Evolutionary conservation across 768 basidiomycete genomes (phyloP), one percentile per base, ranked within the genome.

Genomic region (Boletus pseudo-olivaceus): DNA sequence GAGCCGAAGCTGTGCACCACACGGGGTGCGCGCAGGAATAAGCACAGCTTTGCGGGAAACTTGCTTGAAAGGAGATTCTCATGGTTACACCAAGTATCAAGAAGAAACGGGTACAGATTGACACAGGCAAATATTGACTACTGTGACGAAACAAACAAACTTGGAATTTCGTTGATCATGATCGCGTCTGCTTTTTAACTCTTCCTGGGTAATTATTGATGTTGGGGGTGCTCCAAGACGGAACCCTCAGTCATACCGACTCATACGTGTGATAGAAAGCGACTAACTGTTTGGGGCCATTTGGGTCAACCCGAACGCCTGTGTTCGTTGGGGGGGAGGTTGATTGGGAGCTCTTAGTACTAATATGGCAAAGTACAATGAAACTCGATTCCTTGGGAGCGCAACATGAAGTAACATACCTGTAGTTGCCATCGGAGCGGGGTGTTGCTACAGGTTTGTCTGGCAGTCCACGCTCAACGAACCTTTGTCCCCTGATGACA

Each of bases 401-500:
- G 17, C 0, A 11, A 20, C 32, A 20, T 8, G 19, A 48, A 20
- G 19, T 8, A 20, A 57, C 53, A 7, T 6, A 65, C 63, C 7
- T 15, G 23, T 4, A 23, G 23, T 23, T 23, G 23, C 23, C 23
- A 23, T 23, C 12, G 1, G 17, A 7, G 0, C 23, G 23, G 23
- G 23, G 23, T 23, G 23, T 23, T 7, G 29, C 19, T 1, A 5
- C 0, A 5, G 1, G 0, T 4, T 0, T 0, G 0, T 5, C 14
- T 2, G 1, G 35, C 14, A 26, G 0, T 41, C 60, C 65, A 4
- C 64, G 64, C 10, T 7, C 3, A 30, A 11, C 6, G 20, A 59
- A 57, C 43, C 60, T 49, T n/a, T 7, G 1, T 15, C 7, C 0
- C 0, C 59, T 65, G 38, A 17, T 37, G 14, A 37, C 15, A 27